Evolutionary conservation across 805 yeast genomes (phyloP).

Genomic region (Myxozyma nipponensis): DNA sequence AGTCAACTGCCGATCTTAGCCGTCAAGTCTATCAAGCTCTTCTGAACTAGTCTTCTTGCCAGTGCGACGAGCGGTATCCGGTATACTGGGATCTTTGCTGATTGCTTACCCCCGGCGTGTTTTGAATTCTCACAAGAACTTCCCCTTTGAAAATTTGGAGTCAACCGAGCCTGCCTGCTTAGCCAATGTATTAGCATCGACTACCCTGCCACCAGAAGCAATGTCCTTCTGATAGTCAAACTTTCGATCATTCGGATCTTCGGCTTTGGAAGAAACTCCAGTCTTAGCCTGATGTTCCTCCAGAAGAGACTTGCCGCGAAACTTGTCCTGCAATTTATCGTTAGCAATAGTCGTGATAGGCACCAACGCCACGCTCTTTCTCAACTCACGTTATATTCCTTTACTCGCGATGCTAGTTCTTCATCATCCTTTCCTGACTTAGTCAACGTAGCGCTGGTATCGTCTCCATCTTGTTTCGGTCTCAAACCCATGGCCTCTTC

Average conservation of each 20-base stretch:
- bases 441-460: slow-evolving; percentile 4
- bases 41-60: too few species aligned
- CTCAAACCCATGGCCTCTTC: slow-evolving; percentile 30
- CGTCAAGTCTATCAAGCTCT: too few species aligned
- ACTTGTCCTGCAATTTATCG: slow-evolving; percentile 7
- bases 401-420: slow-evolving; percentile 21
- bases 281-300: slow-evolving; percentile 20
- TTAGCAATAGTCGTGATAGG: background rate
- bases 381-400: slow-evolving; percentile 17
- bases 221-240: slow-evolving; percentile 29
- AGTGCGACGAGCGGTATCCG: too few species aligned
- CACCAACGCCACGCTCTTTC: background rate
- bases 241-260: slow-evolving; percentile 25
- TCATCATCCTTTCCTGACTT: slow-evolving; percentile 4
- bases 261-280: slow-evolving; percentile 4
- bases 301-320: slow-evolving; percentile 25
- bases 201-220: slow-evolving; percentile 19
- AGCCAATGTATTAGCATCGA: slow-evolving; percentile 12
- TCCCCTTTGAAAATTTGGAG: slow-evolving; percentile 23
- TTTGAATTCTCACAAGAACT: slow-evolving; percentile 10
- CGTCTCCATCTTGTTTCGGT: slow-evolving; percentile 4
- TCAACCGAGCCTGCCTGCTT: slow-evolving; percentile 23
- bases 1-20: too few species aligned
- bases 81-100: too few species aligned
- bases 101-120: too few species aligned